Conservation (phyloP, 371 early-diverging fungal genomes). For the Rhizopus sp. region DNA sequence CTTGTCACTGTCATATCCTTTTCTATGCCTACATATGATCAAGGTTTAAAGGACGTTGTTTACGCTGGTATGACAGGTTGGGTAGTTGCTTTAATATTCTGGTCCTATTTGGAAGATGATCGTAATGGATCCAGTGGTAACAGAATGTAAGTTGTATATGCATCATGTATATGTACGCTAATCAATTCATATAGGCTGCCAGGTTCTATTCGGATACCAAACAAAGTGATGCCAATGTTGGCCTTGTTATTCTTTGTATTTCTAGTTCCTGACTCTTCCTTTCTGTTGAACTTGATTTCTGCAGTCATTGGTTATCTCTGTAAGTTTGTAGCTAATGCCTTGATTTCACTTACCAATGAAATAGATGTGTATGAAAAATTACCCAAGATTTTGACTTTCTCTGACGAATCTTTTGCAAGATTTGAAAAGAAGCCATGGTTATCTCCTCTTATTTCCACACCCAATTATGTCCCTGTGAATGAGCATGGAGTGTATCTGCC, state of each 20-base stretch:
- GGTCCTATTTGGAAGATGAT: slow-evolving; percentile 23
- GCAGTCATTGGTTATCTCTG: slow-evolving; percentile 20
- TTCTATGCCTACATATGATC: background rate
- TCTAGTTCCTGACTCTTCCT: slow-evolving; percentile 22
- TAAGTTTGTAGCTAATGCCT: slow-evolving; percentile 12
- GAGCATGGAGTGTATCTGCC: slow-evolving; percentile 21
- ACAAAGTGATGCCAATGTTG: slow-evolving; percentile 22
- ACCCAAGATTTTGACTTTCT: slow-evolving; percentile 8
- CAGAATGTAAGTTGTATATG: slow-evolving; percentile 19
- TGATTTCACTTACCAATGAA: background rate
- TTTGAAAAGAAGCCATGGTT: slow-evolving; percentile 22
- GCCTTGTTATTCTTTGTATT: slow-evolving; percentile 27
- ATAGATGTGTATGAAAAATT: slow-evolving; percentile 21
- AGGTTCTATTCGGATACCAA: slow-evolving; percentile 33
- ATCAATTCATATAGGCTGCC: slow-evolving; percentile 17
- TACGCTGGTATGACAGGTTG: slow-evolving; percentile 27
- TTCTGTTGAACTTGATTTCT: slow-evolving; percentile 21
- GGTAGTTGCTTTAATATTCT: slow-evolving; percentile 28
- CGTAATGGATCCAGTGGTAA: slow-evolving; percentile 10
- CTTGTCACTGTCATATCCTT: background rate
- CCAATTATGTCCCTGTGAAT: slow-evolving; percentile 23
- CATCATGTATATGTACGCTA: background rate
- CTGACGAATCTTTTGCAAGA: slow-evolving; percentile 16
- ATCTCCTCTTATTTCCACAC: slow-evolving; percentile 4
- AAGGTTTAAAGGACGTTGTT: background rate